Evolutionary conservation across 257 asterid genomes (phyloP), one percentile per base, ranked within the genome.

Genomic region (Verbena officinalis): DNA sequence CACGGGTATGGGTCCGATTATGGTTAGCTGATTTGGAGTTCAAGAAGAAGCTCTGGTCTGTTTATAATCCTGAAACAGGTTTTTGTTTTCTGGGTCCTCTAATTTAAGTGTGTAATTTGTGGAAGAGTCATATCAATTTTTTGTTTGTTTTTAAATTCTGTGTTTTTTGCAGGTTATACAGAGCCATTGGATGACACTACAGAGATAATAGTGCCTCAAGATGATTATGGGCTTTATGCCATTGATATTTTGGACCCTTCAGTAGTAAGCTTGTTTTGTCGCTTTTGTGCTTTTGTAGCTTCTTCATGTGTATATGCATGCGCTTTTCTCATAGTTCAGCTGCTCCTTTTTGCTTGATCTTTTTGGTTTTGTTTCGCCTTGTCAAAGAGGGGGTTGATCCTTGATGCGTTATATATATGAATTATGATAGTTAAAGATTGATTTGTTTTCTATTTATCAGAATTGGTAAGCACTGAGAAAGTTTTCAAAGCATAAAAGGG

Each of bases 241-340:
- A 90, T 93, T 80, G 97, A 90, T 75, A 81, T 93, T 72, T 77
- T 93, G 85, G 99, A 93, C 78, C 99, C 99, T 79, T 86, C 99
- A 42, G 10, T 71, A 4, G 99, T 87, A 75, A 75, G 91, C 12
- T 30, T 71, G 1, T 39, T 3, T 13, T 4, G 13, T 15, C 27
- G 3, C 5, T 5, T 3, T 33, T 2, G 42, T n/a, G 27, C 30
- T 39, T 33, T 22, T 22, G 4, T 11, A 7, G 23, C 23, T 62
- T 4, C 36, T 22, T 51, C 16, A 13, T 9, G 30, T 49, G 31
- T 9, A n/a, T 11, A 16, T 12, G 30, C 27, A 19, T 65, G 61
- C 16, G 9, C 5, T 20, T 49, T 15, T 43, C 19, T 19, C 2
- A 23, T 24, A 52, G 39, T 57, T 20, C 8, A 46, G 9, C 36